Evolutionary conservation across 176 grass and related monocot species (phyloP).

Genomic region (Areca catechu): DNA sequence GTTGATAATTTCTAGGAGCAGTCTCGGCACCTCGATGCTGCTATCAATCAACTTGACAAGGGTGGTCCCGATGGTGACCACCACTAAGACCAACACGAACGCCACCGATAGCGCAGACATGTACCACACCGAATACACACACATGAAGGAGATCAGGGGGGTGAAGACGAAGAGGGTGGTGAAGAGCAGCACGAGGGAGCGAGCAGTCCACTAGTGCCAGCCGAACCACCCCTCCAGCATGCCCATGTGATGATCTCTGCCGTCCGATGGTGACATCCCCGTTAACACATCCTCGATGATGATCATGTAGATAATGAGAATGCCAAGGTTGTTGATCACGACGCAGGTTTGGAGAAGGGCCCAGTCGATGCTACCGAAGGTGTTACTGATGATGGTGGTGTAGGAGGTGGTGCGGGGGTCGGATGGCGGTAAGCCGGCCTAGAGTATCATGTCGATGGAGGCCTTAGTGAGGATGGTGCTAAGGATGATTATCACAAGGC

Average conservation of each 20-base stretch:
- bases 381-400: not conserved
- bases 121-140: not conserved
- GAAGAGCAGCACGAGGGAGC: not conserved
- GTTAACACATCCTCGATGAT: constrained; percentile 12
- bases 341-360: constrained; percentile 9
- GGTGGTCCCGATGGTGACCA: too few species aligned
- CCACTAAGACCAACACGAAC: too few species aligned
- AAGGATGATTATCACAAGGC: not conserved
- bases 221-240: constrained; percentile 12
- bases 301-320: constrained; percentile 13
- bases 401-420: not conserved
- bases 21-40: too few species aligned
- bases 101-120: too few species aligned
- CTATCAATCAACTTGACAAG: too few species aligned
- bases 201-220: constrained; percentile 10
- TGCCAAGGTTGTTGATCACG: constrained; percentile 12
- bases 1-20: too few species aligned
- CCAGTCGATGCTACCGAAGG: not conserved
- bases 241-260: not conserved
- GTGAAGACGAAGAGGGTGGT: constrained; percentile 11
- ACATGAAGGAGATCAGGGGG: constrained; percentile 7
- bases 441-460: constrained; percentile 12
- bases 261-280: not conserved
- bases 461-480: not conserved
- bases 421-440: not conserved